Conservation (phyloP, 208 protist species). For the Leishmania turanica region DNA sequence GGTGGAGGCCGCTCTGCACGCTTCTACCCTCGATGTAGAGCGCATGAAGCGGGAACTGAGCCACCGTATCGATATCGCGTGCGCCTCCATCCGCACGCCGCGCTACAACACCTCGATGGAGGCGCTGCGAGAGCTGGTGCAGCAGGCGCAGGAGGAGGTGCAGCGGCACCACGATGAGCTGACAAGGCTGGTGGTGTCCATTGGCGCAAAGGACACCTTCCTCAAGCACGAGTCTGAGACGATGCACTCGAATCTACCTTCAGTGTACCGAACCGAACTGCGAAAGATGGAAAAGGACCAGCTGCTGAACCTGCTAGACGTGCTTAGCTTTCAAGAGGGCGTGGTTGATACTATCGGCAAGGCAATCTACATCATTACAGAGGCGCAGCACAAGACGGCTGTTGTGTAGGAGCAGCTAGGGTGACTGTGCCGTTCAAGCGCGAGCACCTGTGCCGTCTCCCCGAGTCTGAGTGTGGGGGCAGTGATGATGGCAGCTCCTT, state of each 20-base stretch:
- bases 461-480: not conserved
- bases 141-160: conserved; percentile 62
- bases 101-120: conserved; percentile 80
- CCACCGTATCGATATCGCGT: conserved; percentile 71
- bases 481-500: not conserved
- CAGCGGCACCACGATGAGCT: conserved; percentile 78
- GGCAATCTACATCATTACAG: conserved; percentile 71
- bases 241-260: conserved; percentile 83
- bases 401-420: conserved; percentile 38
- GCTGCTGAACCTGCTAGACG: conserved; percentile 81
- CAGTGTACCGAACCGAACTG: conserved; percentile 66
- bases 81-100: conserved; percentile 61
- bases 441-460: not conserved
- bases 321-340: conserved; percentile 79
- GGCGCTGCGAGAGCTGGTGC: conserved; percentile 62
- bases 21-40: conserved; percentile 59
- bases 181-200: conserved; percentile 72
- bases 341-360: conserved; percentile 81
- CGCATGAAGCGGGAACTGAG: conserved; percentile 77
- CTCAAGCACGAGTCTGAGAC: conserved; percentile 61
- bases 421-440: not conserved
- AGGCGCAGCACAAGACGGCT: conserved; percentile 50
- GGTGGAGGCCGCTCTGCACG: conserved; percentile 57
- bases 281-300: conserved; percentile 71
- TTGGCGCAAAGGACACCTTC: conserved; percentile 81